phyloP scores from a whole-genome alignment of 2,329 filamentous ascomycete genomes.

The Colletotrichum eleusines region DNA sequence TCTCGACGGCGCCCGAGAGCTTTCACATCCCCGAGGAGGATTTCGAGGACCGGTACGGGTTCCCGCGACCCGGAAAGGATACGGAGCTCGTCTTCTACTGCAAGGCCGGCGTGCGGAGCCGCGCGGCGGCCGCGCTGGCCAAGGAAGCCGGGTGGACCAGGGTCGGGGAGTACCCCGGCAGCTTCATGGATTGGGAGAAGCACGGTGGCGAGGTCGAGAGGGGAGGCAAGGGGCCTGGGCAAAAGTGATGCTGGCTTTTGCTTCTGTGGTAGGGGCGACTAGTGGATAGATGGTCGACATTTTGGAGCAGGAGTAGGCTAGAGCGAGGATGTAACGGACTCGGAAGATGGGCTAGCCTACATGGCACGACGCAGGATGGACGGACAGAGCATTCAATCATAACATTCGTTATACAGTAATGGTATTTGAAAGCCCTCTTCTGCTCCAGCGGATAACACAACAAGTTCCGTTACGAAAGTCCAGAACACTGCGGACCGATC shows the following conservation, averaged over 20 bases:
- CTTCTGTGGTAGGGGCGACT: background rate
- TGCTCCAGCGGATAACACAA: conserved; percentile 9
- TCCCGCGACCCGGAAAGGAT: conserved; percentile 70
- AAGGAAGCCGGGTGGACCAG: conserved; percentile 79
- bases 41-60: conserved; percentile 87
- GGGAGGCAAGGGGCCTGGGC: conserved; percentile 10
- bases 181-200: conserved; percentile 85
- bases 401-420: conserved; percentile 37
- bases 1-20: conserved; percentile 81
- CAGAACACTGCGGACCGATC: background rate
- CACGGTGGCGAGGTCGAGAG: conserved; percentile 74
- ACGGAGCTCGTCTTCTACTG: conserved; percentile 87
- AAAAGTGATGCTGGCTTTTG: background rate
- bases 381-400: conserved; percentile 27
- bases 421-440: conserved; percentile 17
- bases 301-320: background rate
- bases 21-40: conserved; percentile 82
- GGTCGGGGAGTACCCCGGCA: conserved; percentile 79
- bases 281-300: background rate
- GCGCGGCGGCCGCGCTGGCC: conserved; percentile 82
- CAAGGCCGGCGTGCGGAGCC: conserved; percentile 87
- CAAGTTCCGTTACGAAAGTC: background rate
- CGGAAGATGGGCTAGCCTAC: background rate
- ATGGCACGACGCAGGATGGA: background rate
- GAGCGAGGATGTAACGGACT: background rate